These are phyloP conservation scores for Dictyostelium firmibasis DNA, from an alignment of 78 protist genomes.

Conservation along the genomic window DNA sequence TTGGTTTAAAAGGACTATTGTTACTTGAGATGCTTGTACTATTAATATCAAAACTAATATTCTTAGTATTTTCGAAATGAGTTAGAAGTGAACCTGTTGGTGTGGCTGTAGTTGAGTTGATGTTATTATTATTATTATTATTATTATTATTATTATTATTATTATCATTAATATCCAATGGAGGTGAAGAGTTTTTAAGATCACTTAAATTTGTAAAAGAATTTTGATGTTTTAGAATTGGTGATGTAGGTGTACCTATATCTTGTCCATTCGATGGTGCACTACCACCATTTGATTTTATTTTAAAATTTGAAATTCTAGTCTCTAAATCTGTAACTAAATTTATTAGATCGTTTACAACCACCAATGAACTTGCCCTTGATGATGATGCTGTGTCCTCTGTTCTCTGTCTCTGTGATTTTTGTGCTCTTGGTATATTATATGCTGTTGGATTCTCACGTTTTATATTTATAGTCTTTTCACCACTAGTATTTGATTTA, in stretches of 20 bases:
- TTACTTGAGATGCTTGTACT: not conserved
- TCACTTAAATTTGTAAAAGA: slow-evolving; percentile 26
- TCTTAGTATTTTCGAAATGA: not conserved
- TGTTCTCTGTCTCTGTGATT: slow-evolving; percentile 66
- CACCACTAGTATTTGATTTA: not conserved
- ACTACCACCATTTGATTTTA: slow-evolving; percentile 4
- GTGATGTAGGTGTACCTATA: not conserved
- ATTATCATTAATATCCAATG: not conserved
- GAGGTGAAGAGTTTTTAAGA: not conserved
- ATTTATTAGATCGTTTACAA: slow-evolving; percentile 48
- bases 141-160: not conserved
- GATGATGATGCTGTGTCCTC: slow-evolving; percentile 54
- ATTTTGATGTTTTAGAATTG: slow-evolving; percentile 16
- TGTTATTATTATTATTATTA: no score
- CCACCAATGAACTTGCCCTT: slow-evolving; percentile 45
- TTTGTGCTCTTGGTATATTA: slow-evolving; percentile 57
- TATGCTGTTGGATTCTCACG: slow-evolving; percentile 63
- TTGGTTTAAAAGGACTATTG: not conserved
- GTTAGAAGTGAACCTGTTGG: not conserved
- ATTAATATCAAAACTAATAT: not conserved
- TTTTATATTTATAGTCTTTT: slow-evolving; percentile 33
- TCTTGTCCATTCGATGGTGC: not conserved
- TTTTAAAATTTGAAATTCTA: slow-evolving; percentile 37
- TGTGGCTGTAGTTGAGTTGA: no score
- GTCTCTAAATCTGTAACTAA: slow-evolving; percentile 64